Conservation (phyloP, 805 yeast genomes). For the Crinitomyces ghanaensis region DNA sequence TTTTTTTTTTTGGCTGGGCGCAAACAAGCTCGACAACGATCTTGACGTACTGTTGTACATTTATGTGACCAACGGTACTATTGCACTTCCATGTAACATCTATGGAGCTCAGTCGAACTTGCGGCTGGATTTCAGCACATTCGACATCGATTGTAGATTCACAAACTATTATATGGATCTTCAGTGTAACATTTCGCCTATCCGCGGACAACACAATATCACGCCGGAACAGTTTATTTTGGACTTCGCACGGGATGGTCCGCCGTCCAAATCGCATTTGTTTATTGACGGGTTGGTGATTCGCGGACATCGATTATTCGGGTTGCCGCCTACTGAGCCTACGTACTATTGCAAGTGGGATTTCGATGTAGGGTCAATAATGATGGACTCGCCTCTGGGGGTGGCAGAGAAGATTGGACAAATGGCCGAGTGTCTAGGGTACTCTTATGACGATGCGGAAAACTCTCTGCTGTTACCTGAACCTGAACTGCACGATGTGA, state of each 20-base stretch:
- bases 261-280: conserved; percentile 17
- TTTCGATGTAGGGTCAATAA: conserved; percentile 51
- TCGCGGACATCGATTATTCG: conserved; percentile 89
- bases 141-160: conserved; percentile 74
- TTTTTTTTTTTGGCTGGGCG: neutral
- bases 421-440: conserved; percentile 38
- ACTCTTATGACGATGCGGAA: conserved; percentile 64
- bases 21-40: conserved; percentile 40
- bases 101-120: conserved; percentile 54
- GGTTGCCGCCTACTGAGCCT: conserved; percentile 78
- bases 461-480: conserved; percentile 53
- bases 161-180: conserved; percentile 86
- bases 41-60: conserved; percentile 66
- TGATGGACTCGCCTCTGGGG: conserved; percentile 39
- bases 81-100: conserved; percentile 61
- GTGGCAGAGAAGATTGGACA: conserved; percentile 24
- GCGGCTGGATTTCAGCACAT: conserved; percentile 48
- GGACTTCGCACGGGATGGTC: neutral
- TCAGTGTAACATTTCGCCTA: conserved; percentile 60
- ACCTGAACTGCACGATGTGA: conserved; percentile 54
- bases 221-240: conserved; percentile 2
- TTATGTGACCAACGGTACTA: conserved; percentile 55
- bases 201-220: conserved; percentile 27
- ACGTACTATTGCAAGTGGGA: conserved; percentile 91
- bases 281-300: conserved; percentile 47